Evolutionary conservation across 1,284 basidiomycete genomes (phyloP).

Genomic region (Trametes sp.): DNA sequence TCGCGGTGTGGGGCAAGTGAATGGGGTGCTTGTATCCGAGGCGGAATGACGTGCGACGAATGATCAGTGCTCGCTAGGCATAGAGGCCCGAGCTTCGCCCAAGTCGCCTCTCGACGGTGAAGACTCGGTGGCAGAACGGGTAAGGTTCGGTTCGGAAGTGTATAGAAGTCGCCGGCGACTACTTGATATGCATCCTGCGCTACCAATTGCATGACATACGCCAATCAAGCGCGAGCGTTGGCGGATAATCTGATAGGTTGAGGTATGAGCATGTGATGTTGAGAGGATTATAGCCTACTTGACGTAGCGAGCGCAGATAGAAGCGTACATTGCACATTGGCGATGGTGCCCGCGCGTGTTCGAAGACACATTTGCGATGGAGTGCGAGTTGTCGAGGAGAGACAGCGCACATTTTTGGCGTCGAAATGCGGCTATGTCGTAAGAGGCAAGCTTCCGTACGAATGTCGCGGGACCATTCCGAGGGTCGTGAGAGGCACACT

Average conservation of each 20-base stretch:
- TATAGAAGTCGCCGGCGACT: conserved; percentile 16
- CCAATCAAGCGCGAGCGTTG: not conserved
- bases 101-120: conserved; percentile 31
- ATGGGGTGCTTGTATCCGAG: conserved; percentile 14
- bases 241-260: conserved; percentile 19
- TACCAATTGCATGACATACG: conserved; percentile 19
- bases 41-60: conserved; percentile 15
- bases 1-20: conserved; percentile 32
- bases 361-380: not conserved
- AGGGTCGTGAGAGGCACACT: not conserved
- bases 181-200: conserved; percentile 3
- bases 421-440: not conserved
- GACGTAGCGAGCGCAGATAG: conserved; percentile 8
- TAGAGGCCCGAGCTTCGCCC: conserved; percentile 27
- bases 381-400: not conserved
- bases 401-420: not conserved
- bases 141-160: conserved; percentile 38
- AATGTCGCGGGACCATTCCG: not conserved
- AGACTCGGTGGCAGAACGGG: conserved; percentile 40
- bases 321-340: not conserved
- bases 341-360: not conserved
- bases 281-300: conserved; percentile 4
- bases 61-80: conserved; percentile 12
- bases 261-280: conserved; percentile 21
- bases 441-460: not conserved